Base-by-base conservation (phyloP, 2,329 filamentous ascomycete genomes). In the Teratosphaeria nubilosa region DNA sequence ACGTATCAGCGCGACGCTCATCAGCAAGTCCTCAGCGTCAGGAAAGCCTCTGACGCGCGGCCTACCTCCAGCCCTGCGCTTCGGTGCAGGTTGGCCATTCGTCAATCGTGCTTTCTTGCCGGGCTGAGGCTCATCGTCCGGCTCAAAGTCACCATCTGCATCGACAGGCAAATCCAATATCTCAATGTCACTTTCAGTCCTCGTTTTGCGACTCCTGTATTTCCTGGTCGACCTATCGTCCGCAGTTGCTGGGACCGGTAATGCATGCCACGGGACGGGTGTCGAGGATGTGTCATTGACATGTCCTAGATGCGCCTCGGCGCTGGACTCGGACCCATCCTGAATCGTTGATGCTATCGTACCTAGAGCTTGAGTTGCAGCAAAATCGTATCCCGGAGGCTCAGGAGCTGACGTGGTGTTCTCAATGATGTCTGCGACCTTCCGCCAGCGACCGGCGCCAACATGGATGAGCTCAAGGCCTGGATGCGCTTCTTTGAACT, bases 1-100 rank as follows among this genome's bases (percentile, higher is more conserved):
- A 54, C 63, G 64, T 25, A 70, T 63, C 14, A 73, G 60, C 11
- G 69, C 69, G 14, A 74, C 60, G 14, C 68, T 68, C 24, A 67
- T 58, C 9, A 71, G 60, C 4, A 73, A 66, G 13, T 69, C 66
- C 24, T 69, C 64, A 27, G 62, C 59, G 53, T 72, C 68, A 57
- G 41, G 32, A 25, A 48, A 48, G 16, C 41, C 41, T 22, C 41
- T 48, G 41, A 48, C n/a, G 22, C 41, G 41, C 20, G 41, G 41
- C n/a, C 41, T 48, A 27, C 30, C 51, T 53, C 51, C 51, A 5
- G 41, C 9, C 41, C 20, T 48, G n/a, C 41, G 41, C 41, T 48
- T 48, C 41, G 41, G 41, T 22, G 41, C 41, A 5, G 41, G 41
- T 22, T 48, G 41, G 20, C 41, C 41, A 22, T 48, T 22, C n/a